Evolutionary conservation across 1,139 yeast species (phyloP).

Genomic region (Lodderomyces oxycetoniae): DNA sequence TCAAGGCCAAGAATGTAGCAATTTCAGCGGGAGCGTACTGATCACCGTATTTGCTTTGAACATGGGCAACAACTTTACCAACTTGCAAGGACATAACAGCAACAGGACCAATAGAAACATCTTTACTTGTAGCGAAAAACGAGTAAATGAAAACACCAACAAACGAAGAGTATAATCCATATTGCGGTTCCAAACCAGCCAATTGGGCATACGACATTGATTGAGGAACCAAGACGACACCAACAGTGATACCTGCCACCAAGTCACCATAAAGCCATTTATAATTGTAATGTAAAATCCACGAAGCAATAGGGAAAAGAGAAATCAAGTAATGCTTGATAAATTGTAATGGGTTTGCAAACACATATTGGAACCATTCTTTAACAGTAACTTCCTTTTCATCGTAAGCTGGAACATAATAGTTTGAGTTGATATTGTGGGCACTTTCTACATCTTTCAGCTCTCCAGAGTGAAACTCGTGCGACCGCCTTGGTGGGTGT

Average conservation of each 20-base stretch:
- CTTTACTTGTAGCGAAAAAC: constrained; percentile 90
- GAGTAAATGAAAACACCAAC: constrained; percentile 88
- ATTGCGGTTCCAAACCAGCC: constrained; percentile 78
- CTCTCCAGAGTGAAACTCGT: constrained; percentile 13
- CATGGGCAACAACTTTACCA: constrained; percentile 68
- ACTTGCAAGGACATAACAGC: constrained; percentile 94
- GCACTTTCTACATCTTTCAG: constrained; percentile 4
- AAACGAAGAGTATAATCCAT: constrained; percentile 87
- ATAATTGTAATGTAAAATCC: constrained; percentile 81
- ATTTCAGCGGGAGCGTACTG: constrained; percentile 57
- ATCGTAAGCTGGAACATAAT: constrained; percentile 34
- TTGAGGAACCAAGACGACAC: constrained; percentile 90
- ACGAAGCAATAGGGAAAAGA: constrained; percentile 69
- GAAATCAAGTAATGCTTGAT: constrained; percentile 49
- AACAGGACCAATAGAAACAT: constrained; percentile 94
- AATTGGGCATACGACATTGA: constrained; percentile 91
- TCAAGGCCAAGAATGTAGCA: constrained; percentile 73
- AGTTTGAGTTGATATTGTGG: constrained; percentile 5
- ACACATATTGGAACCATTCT: constrained; percentile 40
- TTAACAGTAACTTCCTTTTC: constrained; percentile 41
- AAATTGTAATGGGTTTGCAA: constrained; percentile 38
- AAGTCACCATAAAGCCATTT: constrained; percentile 80
- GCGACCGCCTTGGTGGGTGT: constrained; percentile 11
- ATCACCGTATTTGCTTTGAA: constrained; percentile 37
- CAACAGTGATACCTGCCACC: constrained; percentile 90